Base-by-base conservation (phyloP, 768 basidiomycete genomes). In the Calvatia gigantea region DNA sequence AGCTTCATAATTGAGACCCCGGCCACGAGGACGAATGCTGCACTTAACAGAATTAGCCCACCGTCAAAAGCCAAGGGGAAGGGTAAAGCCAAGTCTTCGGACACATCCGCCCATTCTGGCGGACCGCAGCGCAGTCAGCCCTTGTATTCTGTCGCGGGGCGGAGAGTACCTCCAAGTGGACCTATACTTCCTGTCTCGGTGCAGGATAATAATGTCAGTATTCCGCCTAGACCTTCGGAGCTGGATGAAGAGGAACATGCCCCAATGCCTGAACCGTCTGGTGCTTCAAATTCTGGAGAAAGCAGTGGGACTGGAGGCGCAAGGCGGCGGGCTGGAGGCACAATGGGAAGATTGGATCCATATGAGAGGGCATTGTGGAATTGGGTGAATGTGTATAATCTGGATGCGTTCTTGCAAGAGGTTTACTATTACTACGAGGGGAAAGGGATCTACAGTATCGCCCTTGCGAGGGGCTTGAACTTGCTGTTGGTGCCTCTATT, bases 301-400 rank as follows among this genome's bases (percentile, higher is more conserved):
- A 70, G 62, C 21, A 66, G 64, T 55, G 64, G 68, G 3, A 66
- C 71, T 6, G 69, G 67, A 32, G 61, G 67, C 28, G 64, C 69
- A 21, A 66, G 67, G 17, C 67, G 70, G 51, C 74, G 68, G 39
- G 63, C 71, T 17, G 83, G 75, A 57, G 76, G 73, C 29, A 33
- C 61, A 39, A 81, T 85, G 79, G 80, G 83, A 48, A 88, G 91
- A 7, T 68, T 94, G 42, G 89, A 94, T 64, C 84, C 85, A 11
- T 86, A 91, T 64, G 94, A 99, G 69, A 86, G 85, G 56, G 97
- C 97, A 1, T 70, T 98, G 45, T 99, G 97, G 97, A 89, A 91
- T 56, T 99, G 97, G 97, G 94, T 98, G 57, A 99, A 99, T 67
- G 94, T 98, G 11, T 93, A 94, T 67, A 98, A 99, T 67, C 79